Evolutionary conservation across 768 basidiomycete genomes (phyloP).

Genomic region (Termitomyces sp.): DNA sequence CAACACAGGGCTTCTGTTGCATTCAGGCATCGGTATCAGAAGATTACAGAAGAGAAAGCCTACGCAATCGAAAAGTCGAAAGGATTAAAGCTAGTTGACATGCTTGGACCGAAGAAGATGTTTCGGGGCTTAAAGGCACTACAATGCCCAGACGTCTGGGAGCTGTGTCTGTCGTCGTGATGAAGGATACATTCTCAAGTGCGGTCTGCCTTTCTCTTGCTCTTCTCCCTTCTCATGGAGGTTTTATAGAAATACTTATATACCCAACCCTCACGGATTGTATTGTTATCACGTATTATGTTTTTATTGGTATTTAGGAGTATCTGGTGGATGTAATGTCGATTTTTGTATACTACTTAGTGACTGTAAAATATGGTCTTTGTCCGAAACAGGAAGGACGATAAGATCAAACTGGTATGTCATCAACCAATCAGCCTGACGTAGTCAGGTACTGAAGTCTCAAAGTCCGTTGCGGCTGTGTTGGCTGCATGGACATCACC

Average conservation of each 20-base stretch:
- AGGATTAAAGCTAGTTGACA: constrained; percentile 52
- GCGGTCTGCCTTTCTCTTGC: neutral
- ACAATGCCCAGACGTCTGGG: constrained; percentile 31
- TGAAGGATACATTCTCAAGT: neutral
- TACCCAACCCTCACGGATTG: constrained; percentile 1
- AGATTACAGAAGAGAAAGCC: constrained; percentile 21
- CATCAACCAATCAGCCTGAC: constrained; percentile 10
- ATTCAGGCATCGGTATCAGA: constrained; percentile 34
- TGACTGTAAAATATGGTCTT: neutral
- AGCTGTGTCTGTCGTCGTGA: constrained; percentile 18
- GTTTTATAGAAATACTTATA: constrained; percentile 3
- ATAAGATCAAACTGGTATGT: constrained; percentile 6
- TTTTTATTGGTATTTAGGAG: neutral
- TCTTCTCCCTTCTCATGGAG: neutral
- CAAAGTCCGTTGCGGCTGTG: constrained; percentile 1
- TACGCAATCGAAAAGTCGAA: constrained; percentile 35
- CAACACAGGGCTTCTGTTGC: constrained; percentile 32
- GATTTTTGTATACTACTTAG: neutral
- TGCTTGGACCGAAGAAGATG: constrained; percentile 31
- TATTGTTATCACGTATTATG: constrained; percentile 6
- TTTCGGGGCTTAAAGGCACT: constrained; percentile 35
- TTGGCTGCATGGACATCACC: constrained; percentile 2
- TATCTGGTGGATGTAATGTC: neutral
- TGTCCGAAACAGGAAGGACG: neutral
- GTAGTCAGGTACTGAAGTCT: constrained; percentile 1